Evolutionary conservation across 805 yeast species (phyloP).

Genomic region (Candida oleophila): DNA sequence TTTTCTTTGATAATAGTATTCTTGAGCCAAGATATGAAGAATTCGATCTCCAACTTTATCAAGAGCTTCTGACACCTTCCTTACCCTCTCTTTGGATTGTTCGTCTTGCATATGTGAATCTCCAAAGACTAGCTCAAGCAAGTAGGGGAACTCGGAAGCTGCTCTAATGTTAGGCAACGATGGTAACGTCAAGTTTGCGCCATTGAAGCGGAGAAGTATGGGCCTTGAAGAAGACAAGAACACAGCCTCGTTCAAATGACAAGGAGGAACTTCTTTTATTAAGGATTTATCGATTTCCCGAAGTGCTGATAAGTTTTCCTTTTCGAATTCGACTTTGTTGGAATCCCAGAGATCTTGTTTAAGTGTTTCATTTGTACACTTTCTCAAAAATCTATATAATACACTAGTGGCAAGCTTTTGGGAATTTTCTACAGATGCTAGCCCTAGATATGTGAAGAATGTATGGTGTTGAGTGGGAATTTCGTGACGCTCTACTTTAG

Average conservation of each 20-base stretch:
- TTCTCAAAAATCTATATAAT: background rate
- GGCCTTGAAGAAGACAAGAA: background rate
- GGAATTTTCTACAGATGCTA: constrained; percentile 1
- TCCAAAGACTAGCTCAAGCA: background rate
- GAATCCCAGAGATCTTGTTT: background rate
- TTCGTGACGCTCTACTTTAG: background rate
- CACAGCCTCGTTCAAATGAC: background rate
- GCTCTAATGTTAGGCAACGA: constrained; percentile 2
- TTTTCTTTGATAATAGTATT: background rate
- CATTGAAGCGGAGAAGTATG: background rate
- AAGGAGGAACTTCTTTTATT: background rate
- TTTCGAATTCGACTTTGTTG: background rate
- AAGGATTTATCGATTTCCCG: background rate
- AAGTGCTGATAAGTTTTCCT: background rate
- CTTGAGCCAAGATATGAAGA: background rate
- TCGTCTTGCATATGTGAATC: background rate
- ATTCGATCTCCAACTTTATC: constrained; percentile 3
- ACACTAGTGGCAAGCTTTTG: background rate
- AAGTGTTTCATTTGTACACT: background rate
- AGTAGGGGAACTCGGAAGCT: background rate
- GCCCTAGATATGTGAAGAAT: constrained; percentile 1
- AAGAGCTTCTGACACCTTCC: background rate
- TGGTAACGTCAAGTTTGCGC: background rate
- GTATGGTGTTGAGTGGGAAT: background rate
- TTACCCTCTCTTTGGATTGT: background rate